Evolutionary conservation across 2,329 filamentous ascomycete species (phyloP), one percentile per base, ranked within the genome.

Genomic region (Amauroascus niger): DNA sequence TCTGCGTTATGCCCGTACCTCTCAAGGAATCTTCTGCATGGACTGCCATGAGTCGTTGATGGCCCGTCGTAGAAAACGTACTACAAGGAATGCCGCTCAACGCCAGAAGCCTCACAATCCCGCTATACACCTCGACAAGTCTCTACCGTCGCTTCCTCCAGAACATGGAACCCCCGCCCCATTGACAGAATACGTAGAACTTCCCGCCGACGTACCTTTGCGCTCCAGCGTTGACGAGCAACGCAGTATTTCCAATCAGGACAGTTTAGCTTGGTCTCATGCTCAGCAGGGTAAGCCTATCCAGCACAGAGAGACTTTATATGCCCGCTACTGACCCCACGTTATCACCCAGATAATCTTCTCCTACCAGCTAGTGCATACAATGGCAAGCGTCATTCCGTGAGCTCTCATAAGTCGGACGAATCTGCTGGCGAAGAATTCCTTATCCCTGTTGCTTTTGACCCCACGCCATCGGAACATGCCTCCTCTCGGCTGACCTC

Each of bases 11-110:
- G 93, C 93, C 52, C 83, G 93, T 65, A 98, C 93, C 1, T 96
- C 91, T 6, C 93, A 97, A 71, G 93, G 93, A 57, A 98, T 98
- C 63, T 97, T 98, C 68, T 98, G 93, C 74, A 98, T 98, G 93
- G 89, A 85, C 65, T 98, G 93, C 68, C 93, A 98, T 67, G 93
- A 98, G 71, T 93, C 88, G 26, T 74, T 98, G 51, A 97, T 97
- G 89, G 88, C 64, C 96, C 97, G 73, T 64, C 80, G 88, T 64
- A 82, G 84, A 66, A 96, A 90, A 73, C 83, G 50, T 76, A 79
- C 40, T 26, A 63, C 62, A 55, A 67, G 60, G 53, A 61, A 61
- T 57, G 55, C 61, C 32, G 55, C 62, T 45, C 59, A 59, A 37
- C 61, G 65, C 45, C 61, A 62, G 49, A 62, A 66, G 59, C 47